Base-by-base conservation (phyloP, 352 stramenopile species). In the Phytophthora sp. region DNA sequence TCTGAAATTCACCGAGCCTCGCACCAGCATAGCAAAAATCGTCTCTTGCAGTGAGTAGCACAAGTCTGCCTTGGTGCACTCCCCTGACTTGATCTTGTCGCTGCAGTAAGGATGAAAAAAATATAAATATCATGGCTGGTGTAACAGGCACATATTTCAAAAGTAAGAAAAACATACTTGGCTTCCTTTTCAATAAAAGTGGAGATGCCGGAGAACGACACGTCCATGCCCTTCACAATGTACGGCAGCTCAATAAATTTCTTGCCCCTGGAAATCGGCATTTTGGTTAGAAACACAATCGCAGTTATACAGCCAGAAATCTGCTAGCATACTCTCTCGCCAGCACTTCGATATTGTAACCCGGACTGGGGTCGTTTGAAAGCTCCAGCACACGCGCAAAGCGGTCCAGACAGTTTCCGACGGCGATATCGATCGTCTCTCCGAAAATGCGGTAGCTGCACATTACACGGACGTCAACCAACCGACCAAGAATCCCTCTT, bases 371-470 rank as follows among this genome's bases (percentile, higher is more conserved):
- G 71, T 99, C 97, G 69, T 99, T 99, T 26, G 92, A 98, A 18
- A 99, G 85, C 41, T 89, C 89, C 28, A 99, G 77, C 4, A 98
- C 87, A 39, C 97, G 84, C 26, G 96, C 96, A 70, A 99, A 99
- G 27, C 97, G 88, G 84, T 99, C 98, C 35, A 99, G 82, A 74
- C 97, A 99, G 81, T 99, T 99, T 30, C 98, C 98, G 20, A 99
- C 97, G 4, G 98, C 98, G 62, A 99, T 99, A 82, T 99, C 98
- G 72, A 99, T 99, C 10, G 98, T 99, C 82, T 99, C 98, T 26
- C 98, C 98, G 77, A 99, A 99, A 52, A 99, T 99, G 32, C 97
- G 86, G 74, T 99, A 99, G 43, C 96, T 89, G 27, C 18, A 79
- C 8, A 50, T 18, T 20, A 1, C 15, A 58, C 12, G 27, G 38